Base-by-base conservation (phyloP, 2,329 filamentous ascomycete species). In the Fonsecaea pedrosoi region DNA sequence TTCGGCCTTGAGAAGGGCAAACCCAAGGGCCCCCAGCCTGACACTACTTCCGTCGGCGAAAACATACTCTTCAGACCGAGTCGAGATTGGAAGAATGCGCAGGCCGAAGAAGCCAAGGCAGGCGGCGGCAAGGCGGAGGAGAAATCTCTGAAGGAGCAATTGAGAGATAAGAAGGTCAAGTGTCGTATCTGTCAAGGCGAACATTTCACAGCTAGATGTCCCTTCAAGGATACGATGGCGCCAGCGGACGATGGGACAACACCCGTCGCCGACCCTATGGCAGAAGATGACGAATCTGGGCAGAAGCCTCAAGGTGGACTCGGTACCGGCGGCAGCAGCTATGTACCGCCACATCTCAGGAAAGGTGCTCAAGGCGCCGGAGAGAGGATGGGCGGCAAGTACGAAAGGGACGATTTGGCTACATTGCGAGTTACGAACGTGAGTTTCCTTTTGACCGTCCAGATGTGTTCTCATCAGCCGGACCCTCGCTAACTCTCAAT, bases 131-230 rank as follows among this genome's bases (percentile, higher is more conserved):
- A 88, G 82, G 87, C 88, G 77, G 88, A 89, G 75, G 82, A 86
- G 76, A 90, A 92, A 80, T 82, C 84, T 77, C 85, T 89, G 81
- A 86, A 87, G 78, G 84, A 86, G 70, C 83, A 86, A 75, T 86
- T 98, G 77, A 96, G 95, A 88, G 94, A 97, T 84, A 97, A 97
- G 88, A 96, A 97, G 85, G 96, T 99, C 86, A 98, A 98, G 87
- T 99, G 95, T 83, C 91, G 95, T 86, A 98, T 99, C 79, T 99
- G 95, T 84, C 92, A 90, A 79, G 95, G 94, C 78, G 95, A 99
- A 85, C 95, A 99, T 88, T 99, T 98, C 86, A 99, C 95, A 50
- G 94, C 94, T 73, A 90, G 95, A 80, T 99, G 95, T 88, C 95
- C 95, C 40, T 99, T 97, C 90, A 99, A 98, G 86, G 95, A 98